phyloP scores from a whole-genome alignment of 306 rosid species.

The Gleditsia sinensis region DNA sequence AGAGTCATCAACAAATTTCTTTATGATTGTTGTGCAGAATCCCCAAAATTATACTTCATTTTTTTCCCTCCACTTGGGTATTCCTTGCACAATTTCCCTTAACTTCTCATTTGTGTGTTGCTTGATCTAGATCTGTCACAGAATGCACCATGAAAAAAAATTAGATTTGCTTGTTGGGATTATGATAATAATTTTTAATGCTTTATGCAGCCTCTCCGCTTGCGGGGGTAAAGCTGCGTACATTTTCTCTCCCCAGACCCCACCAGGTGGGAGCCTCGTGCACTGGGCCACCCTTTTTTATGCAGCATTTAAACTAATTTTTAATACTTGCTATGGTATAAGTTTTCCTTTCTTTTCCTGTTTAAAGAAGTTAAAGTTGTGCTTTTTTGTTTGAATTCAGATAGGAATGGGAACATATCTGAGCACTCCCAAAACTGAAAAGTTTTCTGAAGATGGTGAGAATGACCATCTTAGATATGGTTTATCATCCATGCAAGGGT shows the following conservation, averaged over 20 bases:
- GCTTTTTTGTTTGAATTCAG: constrained; percentile 36
- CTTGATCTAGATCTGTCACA: background rate
- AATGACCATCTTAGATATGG: constrained; percentile 73
- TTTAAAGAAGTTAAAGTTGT: constrained; percentile 2
- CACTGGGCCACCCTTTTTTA: no score
- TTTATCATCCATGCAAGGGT: constrained; percentile 97
- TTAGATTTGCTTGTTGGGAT: constrained; percentile 8
- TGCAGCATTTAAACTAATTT: no score
- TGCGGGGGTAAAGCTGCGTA: no score
- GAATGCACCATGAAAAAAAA: background rate
- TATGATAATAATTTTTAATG: constrained; percentile 6
- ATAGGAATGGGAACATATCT: constrained; percentile 86
- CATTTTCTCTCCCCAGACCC: no score
- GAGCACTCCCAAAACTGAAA: constrained; percentile 92
- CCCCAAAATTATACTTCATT: background rate
- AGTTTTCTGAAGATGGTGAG: constrained; percentile 88
- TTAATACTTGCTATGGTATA: background rate
- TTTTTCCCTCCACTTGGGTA: background rate
- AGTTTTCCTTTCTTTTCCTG: constrained; percentile 16
- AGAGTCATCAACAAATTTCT: background rate
- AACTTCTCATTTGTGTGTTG: background rate
- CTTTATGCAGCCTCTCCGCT: constrained; percentile 8
- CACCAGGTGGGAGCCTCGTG: no score
- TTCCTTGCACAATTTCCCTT: background rate
- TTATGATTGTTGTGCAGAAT: background rate